Evolutionary conservation across 805 yeast species (phyloP), one percentile per base, ranked within the genome.

Genomic region (Cyberlindnera japonica): DNA sequence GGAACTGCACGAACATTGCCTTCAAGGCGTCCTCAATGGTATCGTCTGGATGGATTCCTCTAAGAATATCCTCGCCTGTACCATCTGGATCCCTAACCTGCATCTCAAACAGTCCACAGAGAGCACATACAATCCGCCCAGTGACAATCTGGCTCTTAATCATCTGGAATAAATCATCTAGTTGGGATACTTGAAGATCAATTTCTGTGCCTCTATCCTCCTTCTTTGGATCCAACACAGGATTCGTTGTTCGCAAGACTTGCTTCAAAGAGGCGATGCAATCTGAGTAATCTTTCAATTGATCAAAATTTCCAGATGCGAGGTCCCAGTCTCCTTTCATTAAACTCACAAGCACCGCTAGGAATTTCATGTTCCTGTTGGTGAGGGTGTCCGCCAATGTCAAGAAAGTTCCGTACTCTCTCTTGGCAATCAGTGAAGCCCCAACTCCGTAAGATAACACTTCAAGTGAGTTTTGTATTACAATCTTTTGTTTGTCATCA

Each of bases 21-120:
- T 37, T 24, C 17, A 44, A 32, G 1, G 29, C 33, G 20, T 52
- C 47, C 15, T 33, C 40, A n/a, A 26, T 29, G 3, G 12, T 24
- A 6, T 20, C 35, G 15, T 29, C 38, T 19, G 20, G 12, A 1
- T 36, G 30, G 4, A 9, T 22, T 10, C 18, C 21, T 19, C 45
- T 31, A n/a, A 54, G 28, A 14, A 43, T 33, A 41, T 53, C 58
- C 2, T 37, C 21, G 27, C 42, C 53, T 9, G 31, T 20, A 3
- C 13, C 16, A 12, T 16, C 21, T 17, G 33, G 34, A 15, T 37
- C 43, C 36, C 57, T 45, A 30, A 45, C 31, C 15, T 33, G 40
- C 24, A 48, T 45, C 35, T 66, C 70, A 30, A 57, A 55, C n/a
- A 41, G 40, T 1, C 57, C 65, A 49, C 69, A 67, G 28, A 64